A percentile compares a stretch with the other conserved stretches of the same genome.
Evolutionary conservation across 805 yeast species (phyloP).

Genomic region (Vanderwaltozyma yarrowii): DNA sequence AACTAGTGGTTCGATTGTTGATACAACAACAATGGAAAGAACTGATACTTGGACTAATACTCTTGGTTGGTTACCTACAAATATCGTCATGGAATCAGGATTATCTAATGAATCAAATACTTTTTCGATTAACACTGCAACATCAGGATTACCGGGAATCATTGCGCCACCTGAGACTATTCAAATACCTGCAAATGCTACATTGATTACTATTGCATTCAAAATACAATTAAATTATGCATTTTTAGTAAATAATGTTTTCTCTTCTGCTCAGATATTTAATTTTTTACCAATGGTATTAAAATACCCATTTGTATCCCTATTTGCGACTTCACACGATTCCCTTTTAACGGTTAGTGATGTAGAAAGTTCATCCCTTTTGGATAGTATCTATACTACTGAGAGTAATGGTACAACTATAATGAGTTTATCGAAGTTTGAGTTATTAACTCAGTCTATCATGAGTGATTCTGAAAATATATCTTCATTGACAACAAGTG

Average conservation of each 20-base stretch:
- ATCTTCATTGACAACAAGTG: too few species aligned
- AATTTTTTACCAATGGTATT: slow-evolving; percentile 67
- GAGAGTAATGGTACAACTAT: too few species aligned
- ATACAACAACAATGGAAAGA: background rate
- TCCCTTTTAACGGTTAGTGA: too few species aligned
- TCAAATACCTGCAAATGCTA: slow-evolving; percentile 25
- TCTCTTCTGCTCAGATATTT: slow-evolving; percentile 62
- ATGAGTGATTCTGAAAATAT: too few species aligned
- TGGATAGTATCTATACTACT: too few species aligned
- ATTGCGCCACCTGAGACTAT: slow-evolving; percentile 33
- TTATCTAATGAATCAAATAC: slow-evolving; percentile 34
- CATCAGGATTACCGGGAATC: slow-evolving; percentile 28
- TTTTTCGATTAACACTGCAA: slow-evolving; percentile 21
- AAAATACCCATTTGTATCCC: slow-evolving; percentile 42
- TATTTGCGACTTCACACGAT: too few species aligned
- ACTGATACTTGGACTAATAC: background rate
- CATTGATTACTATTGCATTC: slow-evolving; percentile 34
- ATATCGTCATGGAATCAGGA: slow-evolving; percentile 17
- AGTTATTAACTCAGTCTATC: background rate
- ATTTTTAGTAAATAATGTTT: slow-evolving; percentile 73
- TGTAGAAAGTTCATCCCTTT: too few species aligned
- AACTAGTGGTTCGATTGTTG: background rate
- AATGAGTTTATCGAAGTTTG: background rate
- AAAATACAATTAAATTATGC: slow-evolving; percentile 69
- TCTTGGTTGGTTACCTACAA: slow-evolving; percentile 57